phyloP scores from a whole-genome alignment of 1,284 basidiomycete genomes.

The Puccinia hordei region DNA sequence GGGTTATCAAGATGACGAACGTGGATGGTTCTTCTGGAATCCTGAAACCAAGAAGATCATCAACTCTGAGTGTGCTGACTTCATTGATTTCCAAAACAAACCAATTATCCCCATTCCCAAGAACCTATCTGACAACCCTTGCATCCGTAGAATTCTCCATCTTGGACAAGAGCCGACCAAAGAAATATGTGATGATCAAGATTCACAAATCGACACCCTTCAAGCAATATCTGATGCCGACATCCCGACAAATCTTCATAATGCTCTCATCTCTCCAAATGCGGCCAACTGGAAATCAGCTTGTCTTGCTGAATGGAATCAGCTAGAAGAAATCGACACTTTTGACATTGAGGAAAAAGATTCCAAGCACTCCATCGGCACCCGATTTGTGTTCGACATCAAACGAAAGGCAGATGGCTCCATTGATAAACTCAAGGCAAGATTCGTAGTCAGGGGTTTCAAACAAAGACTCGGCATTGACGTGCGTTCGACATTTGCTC shows the following conservation, averaged over 20 bases:
- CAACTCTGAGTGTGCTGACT: neutral
- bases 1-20: neutral
- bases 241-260: neutral
- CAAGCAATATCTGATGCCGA: neutral
- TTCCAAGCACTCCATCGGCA: neutral
- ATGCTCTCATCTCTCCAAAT: neutral
- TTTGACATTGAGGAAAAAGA: neutral
- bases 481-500: neutral
- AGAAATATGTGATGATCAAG: neutral
- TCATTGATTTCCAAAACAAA: neutral
- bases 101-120: too few species aligned
- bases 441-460: conserved; percentile 2
- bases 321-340: neutral
- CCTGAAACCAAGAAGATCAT: neutral
- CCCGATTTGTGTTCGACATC: neutral
- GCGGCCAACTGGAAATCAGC: neutral
- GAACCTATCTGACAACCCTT: too few species aligned
- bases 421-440: neutral
- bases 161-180: neutral
- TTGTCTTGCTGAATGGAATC: neutral
- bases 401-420: neutral
- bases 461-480: neutral
- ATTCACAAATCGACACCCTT: neutral
- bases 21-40: neutral
- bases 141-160: neutral